phyloP scores from a whole-genome alignment of 768 basidiomycete genomes.

The Mrakia frigida region DNA sequence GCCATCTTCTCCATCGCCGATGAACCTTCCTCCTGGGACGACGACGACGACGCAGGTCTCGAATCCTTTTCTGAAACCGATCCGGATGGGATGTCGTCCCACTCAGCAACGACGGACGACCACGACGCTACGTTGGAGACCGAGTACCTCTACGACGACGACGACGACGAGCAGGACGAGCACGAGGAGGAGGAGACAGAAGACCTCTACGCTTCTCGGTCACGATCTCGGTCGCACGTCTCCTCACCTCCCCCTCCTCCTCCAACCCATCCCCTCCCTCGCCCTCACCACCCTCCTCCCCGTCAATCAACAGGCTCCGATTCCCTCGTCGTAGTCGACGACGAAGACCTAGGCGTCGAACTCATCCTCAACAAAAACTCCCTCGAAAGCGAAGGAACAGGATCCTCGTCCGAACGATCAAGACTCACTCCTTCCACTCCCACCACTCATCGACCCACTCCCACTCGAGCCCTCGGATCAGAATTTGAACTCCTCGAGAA shows the following conservation, averaged over 20 bases:
- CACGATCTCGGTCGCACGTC: no score
- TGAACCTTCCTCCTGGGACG: constrained; percentile 73
- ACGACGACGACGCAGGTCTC: constrained; percentile 65
- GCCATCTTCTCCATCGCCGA: constrained; percentile 81
- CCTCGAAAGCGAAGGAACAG: not conserved
- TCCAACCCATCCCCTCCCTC: not conserved
- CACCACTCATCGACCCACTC: not conserved
- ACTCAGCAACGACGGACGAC: not conserved
- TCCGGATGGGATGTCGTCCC: constrained; percentile 6
- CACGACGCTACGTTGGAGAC: not conserved
- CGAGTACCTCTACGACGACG: not conserved
- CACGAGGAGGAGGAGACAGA: not conserved
- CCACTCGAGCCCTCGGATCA: constrained; percentile 21
- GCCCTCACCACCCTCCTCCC: not conserved
- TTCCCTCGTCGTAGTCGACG: not conserved
- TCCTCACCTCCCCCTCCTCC: no score
- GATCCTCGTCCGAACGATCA: not conserved
- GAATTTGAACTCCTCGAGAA: constrained; percentile 30
- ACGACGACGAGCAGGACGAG: not conserved
- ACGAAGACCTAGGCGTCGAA: not conserved
- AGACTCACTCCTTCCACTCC: not conserved
- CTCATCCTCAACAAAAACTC: not conserved
- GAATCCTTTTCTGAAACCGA: constrained; percentile 68
- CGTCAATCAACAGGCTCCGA: not conserved
- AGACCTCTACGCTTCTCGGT: no score